Conservation (phyloP, 768 basidiomycete species). For the Pluteus cervinus region DNA sequence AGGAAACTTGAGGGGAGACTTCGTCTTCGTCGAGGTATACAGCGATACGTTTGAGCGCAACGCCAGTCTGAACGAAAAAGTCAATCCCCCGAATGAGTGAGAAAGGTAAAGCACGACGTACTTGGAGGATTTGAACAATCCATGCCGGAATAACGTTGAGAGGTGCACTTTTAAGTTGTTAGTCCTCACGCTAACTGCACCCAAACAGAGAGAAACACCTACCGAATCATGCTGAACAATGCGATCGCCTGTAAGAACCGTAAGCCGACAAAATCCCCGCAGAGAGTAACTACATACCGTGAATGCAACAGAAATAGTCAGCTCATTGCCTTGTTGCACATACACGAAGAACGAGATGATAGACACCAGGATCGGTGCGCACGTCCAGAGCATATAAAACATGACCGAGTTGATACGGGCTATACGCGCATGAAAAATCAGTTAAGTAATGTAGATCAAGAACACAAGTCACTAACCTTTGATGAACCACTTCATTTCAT, state of each 20-base stretch:
- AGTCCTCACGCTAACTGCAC: neutral
- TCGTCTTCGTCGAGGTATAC: slow-evolving; percentile 68
- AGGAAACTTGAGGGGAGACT: slow-evolving; percentile 60
- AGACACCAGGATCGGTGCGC: slow-evolving; percentile 75
- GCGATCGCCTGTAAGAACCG: slow-evolving; percentile 52
- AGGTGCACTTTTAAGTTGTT: slow-evolving; percentile 38
- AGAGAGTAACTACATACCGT: slow-evolving; percentile 64
- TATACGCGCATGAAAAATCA: slow-evolving; percentile 14
- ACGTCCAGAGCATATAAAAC: slow-evolving; percentile 68
- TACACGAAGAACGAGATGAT: slow-evolving; percentile 74
- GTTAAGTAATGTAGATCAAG: neutral
- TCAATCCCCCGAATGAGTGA: neutral
- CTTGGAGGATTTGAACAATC: slow-evolving; percentile 73
- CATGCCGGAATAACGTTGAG: slow-evolving; percentile 77
- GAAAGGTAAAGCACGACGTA: slow-evolving; percentile 10
- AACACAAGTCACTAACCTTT: slow-evolving; percentile 37
- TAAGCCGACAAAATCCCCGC: neutral
- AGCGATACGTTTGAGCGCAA: slow-evolving; percentile 63
- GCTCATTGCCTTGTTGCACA: slow-evolving; percentile 62
- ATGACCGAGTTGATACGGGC: slow-evolving; percentile 68
- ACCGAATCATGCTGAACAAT: slow-evolving; percentile 81
- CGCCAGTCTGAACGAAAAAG: slow-evolving; percentile 39
- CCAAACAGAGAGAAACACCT: slow-evolving; percentile 9
- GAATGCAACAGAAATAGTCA: slow-evolving; percentile 79
- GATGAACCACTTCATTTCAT: slow-evolving; percentile 74